Evolutionary conservation across 768 basidiomycete species (phyloP).

Genomic region (Clathrus columnatus): DNA sequence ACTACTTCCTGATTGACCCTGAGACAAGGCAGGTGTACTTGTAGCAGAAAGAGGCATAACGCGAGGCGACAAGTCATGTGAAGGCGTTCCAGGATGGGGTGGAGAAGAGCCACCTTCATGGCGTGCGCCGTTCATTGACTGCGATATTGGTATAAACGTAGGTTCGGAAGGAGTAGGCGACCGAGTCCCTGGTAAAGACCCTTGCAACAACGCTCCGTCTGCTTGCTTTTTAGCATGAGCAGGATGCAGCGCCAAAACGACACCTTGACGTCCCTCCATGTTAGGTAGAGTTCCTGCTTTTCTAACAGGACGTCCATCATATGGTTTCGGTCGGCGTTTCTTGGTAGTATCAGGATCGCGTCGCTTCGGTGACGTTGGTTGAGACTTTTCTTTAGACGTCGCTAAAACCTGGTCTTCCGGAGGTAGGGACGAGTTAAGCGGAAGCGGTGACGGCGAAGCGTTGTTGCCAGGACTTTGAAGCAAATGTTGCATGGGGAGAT

Average conservation of each 20-base stretch:
- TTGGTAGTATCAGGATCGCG: conserved; percentile 15
- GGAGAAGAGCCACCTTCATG: neutral
- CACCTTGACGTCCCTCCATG: conserved; percentile 7
- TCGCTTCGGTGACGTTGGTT: neutral
- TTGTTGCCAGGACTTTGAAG: conserved; percentile 1
- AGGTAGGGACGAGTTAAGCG: neutral
- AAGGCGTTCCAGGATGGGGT: neutral
- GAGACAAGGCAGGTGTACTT: neutral
- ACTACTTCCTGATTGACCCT: conserved; percentile 1
- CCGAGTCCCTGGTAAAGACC: neutral
- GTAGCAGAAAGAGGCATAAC: neutral
- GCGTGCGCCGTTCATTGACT: neutral
- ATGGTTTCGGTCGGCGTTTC: conserved; percentile 65
- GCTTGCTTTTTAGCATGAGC: neutral
- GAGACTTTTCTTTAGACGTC: neutral
- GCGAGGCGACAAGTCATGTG: neutral
- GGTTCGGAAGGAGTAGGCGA: neutral
- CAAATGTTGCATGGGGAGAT: conserved; percentile 9
- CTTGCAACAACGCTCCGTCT: neutral
- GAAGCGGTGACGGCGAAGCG: neutral
- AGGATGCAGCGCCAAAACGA: conserved; percentile 8
- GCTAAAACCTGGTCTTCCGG: neutral
- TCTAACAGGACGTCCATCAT: conserved; percentile 32
- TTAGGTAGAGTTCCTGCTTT: neutral
- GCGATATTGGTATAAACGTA: neutral